phyloP scores from a whole-genome alignment of 495 filamentous ascomycete genomes.

The Coniosporium apollinis region DNA sequence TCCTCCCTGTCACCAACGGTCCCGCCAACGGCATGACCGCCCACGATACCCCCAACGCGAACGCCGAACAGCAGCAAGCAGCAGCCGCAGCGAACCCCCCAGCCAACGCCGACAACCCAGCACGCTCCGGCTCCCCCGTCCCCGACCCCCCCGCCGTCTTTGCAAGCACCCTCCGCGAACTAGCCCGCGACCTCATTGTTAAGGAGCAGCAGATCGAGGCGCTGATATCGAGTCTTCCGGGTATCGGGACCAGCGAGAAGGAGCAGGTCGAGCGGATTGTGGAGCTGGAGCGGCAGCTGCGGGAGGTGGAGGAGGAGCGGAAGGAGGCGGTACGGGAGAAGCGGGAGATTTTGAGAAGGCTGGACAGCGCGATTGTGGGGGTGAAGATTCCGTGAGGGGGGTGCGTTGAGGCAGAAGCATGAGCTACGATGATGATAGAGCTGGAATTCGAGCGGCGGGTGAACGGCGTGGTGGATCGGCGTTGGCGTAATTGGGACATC shows the following conservation, averaged over 20 bases:
- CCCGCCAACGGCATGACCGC: constrained; percentile 17
- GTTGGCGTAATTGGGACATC: too few relatives aligned
- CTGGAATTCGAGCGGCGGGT: too few relatives aligned
- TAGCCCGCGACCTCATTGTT: constrained; percentile 71
- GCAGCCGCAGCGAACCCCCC: background rate
- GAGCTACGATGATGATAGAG: too few relatives aligned
- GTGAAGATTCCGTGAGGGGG: constrained; percentile 22
- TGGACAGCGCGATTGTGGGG: constrained; percentile 50
- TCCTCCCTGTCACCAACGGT: constrained; percentile 1
- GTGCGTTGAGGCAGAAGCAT: too few relatives aligned
- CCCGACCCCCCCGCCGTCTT: constrained; percentile 49
- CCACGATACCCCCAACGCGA: constrained; percentile 9
- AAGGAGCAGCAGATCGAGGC: constrained; percentile 92
- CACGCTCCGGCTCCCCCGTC: constrained; percentile 8
- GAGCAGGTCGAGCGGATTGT: constrained; percentile 62
- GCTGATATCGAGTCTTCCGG: constrained; percentile 68
- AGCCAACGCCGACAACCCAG: constrained; percentile 1
- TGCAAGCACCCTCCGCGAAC: constrained; percentile 52
- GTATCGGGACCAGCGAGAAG: constrained; percentile 66
- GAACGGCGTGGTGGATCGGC: too few relatives aligned
- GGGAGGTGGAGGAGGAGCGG: constrained; percentile 54
- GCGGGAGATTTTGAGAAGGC: constrained; percentile 42
- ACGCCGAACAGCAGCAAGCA: constrained; percentile 1
- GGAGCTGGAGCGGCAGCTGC: constrained; percentile 60
- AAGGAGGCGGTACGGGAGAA: constrained; percentile 52